Conservation (phyloP, 2,329 filamentous ascomycete species). For the Cercospora zeae-maydis region DNA sequence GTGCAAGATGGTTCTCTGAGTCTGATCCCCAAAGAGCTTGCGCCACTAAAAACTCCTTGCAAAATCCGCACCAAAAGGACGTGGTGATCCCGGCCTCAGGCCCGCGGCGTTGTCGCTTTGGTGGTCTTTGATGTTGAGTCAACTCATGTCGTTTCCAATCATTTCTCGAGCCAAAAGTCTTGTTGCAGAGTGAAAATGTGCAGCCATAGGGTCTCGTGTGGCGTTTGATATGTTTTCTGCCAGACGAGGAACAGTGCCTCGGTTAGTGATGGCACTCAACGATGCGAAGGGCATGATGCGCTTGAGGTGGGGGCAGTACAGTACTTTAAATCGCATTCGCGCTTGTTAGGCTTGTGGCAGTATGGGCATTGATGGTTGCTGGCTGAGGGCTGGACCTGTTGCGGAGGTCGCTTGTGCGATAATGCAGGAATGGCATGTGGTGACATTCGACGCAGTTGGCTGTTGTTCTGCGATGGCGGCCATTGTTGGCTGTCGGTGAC, state of each 20-base stretch:
- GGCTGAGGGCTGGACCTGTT: not conserved
- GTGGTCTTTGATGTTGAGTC: conserved; percentile 57
- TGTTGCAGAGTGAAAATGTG: conserved; percentile 66
- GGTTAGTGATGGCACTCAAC: not conserved
- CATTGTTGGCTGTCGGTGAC: not conserved
- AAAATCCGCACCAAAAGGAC: not conserved
- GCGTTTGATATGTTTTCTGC: conserved; percentile 77
- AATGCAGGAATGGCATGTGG: not conserved
- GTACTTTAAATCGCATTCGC: conserved; percentile 43
- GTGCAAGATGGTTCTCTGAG: conserved; percentile 46
- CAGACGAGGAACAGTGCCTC: not conserved
- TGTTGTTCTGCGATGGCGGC: not conserved
- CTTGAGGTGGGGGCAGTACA: conserved; percentile 5
- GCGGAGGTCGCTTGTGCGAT: not conserved
- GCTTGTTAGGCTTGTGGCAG: conserved; percentile 26
- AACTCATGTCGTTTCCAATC: conserved; percentile 93
- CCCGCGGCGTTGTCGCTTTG: not conserved
- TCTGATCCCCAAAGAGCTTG: not conserved
- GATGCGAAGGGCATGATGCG: not conserved
- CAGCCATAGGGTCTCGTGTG: conserved; percentile 80
- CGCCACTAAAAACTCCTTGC: too few relatives aligned
- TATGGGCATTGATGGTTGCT: conserved; percentile 12
- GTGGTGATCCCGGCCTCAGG: not conserved
- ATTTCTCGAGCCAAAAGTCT: conserved; percentile 83
- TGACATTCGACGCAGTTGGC: not conserved